Base-by-base conservation (phyloP, 2,329 filamentous ascomycete species). In the Macrophomina pseudophaseolina region DNA sequence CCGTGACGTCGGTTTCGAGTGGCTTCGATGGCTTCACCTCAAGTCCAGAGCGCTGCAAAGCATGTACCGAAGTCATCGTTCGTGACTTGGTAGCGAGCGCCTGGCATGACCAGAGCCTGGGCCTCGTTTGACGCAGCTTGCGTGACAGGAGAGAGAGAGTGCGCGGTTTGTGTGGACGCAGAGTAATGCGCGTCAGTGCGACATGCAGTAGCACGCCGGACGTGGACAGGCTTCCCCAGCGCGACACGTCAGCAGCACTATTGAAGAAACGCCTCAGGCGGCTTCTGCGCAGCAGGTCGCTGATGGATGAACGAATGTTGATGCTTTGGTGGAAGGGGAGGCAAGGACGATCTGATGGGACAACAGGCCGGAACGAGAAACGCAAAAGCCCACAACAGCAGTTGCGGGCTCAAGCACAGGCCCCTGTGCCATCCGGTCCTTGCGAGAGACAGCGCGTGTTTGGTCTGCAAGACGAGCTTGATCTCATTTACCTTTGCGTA, bases 41-140 rank as follows among this genome's bases (percentile, higher is more conserved):
- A 23, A 35, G 53, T 14, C 53, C 53, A 40, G 53, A 42, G 33
- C n/a, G 18, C 35, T 56, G 53, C 53, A 44, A 30, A 32, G 35
- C 53, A 30, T 30, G 18, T 38, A 32, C 35, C 64, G 71, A 14
- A 14, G 9, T 44, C 12, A 14, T 44, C 9, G 16, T 14, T 44
- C 40, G 40, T 14, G 16, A 4, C 16, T 6, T 9, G 12, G 16
- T 3, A 44, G 16, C 16, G 42, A 44, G 42, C 12, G 11, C 42
- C 42, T 44, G 11, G 42, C 12, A 5, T 14, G 8, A 44, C 9
- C 12, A 14, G 42, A 7, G 12, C 42, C 11, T 40, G 38, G 38
- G 7, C 38, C 14, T 8, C 38, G 14, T 40, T 8, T 14, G 38
- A 8, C 2, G 42, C 42, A 14, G 16, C 11, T 44, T 44, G 42